Evolutionary conservation across 2,329 filamentous ascomycete species (phyloP).

Genomic region (Pseudocercospora pini-densiflorae): DNA sequence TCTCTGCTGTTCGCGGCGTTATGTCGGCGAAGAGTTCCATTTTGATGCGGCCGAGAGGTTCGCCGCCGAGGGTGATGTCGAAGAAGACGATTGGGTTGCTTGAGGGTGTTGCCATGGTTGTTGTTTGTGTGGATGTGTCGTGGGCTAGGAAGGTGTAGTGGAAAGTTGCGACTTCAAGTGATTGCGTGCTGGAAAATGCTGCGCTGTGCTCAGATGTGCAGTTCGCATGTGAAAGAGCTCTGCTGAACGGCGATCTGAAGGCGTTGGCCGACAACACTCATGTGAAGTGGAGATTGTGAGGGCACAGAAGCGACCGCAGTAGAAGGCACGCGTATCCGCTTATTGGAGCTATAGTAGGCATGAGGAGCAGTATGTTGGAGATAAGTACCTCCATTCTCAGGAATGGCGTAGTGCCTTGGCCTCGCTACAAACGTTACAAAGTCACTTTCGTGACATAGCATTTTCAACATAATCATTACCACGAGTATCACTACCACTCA

Average conservation of each 20-base stretch:
- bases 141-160: neutral
- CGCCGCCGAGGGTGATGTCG: constrained; percentile 80
- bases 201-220: neutral
- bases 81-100: constrained; percentile 68
- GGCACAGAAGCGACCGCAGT: neutral
- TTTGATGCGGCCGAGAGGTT: constrained; percentile 82
- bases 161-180: neutral
- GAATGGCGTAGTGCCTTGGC: neutral
- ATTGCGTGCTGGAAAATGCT: neutral
- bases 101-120: constrained; percentile 18
- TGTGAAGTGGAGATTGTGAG: too few relatives aligned
- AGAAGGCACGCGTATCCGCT: neutral
- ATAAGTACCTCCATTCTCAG: neutral
- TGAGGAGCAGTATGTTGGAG: neutral
- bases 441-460: neutral
- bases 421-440: neutral
- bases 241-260: too few relatives aligned
- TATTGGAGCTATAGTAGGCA: neutral
- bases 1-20: constrained; percentile 81
- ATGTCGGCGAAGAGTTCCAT: constrained; percentile 88
- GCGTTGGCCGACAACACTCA: too few relatives aligned
- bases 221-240: constrained; percentile 1
- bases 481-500: constrained; percentile 70
- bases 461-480: neutral
- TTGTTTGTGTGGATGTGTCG: neutral